phyloP scores from a whole-genome alignment of 1,284 basidiomycete genomes.

The Ustilago nuda region DNA sequence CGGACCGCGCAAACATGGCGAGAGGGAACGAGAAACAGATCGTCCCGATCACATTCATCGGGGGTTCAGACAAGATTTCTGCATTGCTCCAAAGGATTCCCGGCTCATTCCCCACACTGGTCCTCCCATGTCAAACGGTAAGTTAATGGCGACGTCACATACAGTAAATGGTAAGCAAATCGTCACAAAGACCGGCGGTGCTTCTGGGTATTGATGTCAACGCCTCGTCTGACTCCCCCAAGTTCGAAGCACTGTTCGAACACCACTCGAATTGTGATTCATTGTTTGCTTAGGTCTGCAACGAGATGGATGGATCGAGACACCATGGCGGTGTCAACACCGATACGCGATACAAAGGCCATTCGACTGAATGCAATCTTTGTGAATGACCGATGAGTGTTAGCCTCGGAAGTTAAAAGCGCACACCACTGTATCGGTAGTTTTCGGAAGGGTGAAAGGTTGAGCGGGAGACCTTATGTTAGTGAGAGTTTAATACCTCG shows the following conservation, averaged over 20 bases:
- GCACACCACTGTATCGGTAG: slow-evolving; percentile 5
- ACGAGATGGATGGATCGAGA: neutral
- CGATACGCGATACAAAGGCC: neutral
- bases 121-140: neutral
- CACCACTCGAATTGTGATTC: neutral
- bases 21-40: neutral
- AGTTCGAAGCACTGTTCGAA: neutral
- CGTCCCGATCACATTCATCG: neutral
- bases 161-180: too few species aligned
- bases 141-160: neutral
- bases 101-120: slow-evolving; percentile 3
- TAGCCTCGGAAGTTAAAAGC: neutral
- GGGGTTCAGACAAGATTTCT: neutral
- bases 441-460: slow-evolving; percentile 31
- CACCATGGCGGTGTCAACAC: neutral
- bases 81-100: neutral
- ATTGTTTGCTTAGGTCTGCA: neutral
- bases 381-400: too few species aligned
- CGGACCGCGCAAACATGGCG: slow-evolving; percentile 12
- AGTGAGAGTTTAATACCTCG: neutral
- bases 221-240: neutral
- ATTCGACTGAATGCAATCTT: neutral
- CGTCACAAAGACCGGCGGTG: neutral
- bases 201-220: neutral
- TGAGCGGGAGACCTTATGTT: slow-evolving; percentile 5